phyloP scores from a whole-genome alignment of 768 basidiomycete species.

The Phaeotremella fagi region DNA sequence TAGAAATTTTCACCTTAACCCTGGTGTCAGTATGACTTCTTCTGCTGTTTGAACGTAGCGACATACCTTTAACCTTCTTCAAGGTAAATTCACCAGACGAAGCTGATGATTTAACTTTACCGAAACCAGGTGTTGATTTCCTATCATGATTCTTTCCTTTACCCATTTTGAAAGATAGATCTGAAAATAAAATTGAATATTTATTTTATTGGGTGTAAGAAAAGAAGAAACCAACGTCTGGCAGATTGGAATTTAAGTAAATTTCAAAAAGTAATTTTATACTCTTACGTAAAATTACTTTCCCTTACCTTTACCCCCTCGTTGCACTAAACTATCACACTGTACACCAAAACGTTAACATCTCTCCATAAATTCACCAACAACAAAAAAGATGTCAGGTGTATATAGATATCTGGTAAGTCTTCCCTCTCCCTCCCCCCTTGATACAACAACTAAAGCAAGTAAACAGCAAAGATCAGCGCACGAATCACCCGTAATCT shows the following conservation, averaged over 20 bases:
- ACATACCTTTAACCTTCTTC: slow-evolving; percentile 48
- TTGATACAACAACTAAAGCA: background rate
- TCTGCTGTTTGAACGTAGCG: background rate
- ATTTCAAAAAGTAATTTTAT: background rate
- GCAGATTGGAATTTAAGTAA: background rate
- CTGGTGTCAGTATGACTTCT: background rate
- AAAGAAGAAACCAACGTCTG: no score
- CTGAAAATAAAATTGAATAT: no score
- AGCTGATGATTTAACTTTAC: slow-evolving; percentile 40
- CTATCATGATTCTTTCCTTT: slow-evolving; percentile 48
- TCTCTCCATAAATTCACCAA: no score
- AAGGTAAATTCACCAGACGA: slow-evolving; percentile 45
- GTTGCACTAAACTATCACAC: no score
- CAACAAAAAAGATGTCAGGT: slow-evolving; percentile 34
- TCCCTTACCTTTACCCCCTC: no score
- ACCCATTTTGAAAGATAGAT: slow-evolving; percentile 47
- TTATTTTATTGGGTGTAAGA: no score
- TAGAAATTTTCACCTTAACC: slow-evolving; percentile 86
- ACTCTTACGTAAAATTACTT: background rate
- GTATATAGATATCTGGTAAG: slow-evolving; percentile 46
- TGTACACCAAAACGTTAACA: no score
- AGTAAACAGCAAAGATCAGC: slow-evolving; percentile 73
- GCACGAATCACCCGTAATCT: slow-evolving; percentile 84
- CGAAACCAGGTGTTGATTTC: slow-evolving; percentile 37
- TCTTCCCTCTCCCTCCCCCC: background rate